Evolutionary conservation across 345 rosid species (phyloP), one percentile per base, ranked within the genome.

Genomic region (Toxicodendron radicans): DNA sequence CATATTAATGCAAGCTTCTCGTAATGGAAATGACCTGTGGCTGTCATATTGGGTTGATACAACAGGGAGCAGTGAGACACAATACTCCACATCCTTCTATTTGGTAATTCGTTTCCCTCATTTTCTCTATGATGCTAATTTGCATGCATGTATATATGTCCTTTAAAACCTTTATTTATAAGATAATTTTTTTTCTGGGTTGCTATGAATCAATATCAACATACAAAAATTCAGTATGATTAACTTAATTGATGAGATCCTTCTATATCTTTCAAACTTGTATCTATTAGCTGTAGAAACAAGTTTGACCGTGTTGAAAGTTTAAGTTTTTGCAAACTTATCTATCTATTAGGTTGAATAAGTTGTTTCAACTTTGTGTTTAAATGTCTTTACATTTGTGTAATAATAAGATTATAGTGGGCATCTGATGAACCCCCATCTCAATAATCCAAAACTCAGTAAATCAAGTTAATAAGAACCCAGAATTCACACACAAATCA

Each of bases 1-100:
- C 51, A 75, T 92, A 82, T 76, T 85, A 78, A 94, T 94, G 99
- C 99, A 94, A 91, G 92, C 91, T 73, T 91, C 99, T 16, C 95
- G 94, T 43, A 94, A 94, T 66, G 97, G 95, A 54, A 94, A 87
- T 85, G 99, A 94, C 78, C 81, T 94, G 59, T 94, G 97, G 99
- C 83, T 94, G 56, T 94, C 94, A 21, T 92, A 82, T 81, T 94
- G 97, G 99, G 97, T 92, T 73, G 95, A 94, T 80, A 79, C 86
- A 48, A 83, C 95, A 21, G 88, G 87, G 66, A 86, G 73, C 76
- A 82, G 82, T 71, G 80, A 70, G 72, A 63, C 76, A 74, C 61
- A 80, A 32, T 68, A 80, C 85, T 85, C 98, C 11, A 89, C 88
- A 66, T 88, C 92, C 70, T 92, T 94, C 82, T 94, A 89, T 76